Percentiles rank a stretch among this genome's conserved stretches.
Conservation (phyloP, 1,284 basidiomycete species). For the Papiliotrema fonsecae region DNA sequence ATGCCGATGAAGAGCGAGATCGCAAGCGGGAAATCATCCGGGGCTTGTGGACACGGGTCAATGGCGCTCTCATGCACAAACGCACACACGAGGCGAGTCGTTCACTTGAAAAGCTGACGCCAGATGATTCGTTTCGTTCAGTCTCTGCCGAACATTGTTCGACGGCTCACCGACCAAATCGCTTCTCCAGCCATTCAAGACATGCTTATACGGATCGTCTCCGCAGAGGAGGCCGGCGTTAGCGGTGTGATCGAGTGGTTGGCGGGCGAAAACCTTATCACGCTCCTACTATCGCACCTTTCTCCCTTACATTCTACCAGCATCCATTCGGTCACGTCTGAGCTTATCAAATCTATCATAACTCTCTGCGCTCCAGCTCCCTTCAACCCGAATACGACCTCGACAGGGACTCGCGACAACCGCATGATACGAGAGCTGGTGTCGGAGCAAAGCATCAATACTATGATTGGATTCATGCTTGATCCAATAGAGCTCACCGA, state of each 20-base stretch:
- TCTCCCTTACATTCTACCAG: conserved; percentile 73
- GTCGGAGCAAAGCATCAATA: conserved; percentile 64
- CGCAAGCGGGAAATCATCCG: conserved; percentile 51
- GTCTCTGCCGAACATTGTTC: conserved; percentile 73
- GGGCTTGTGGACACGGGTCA: conserved; percentile 70
- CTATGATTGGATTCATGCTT: conserved; percentile 75
- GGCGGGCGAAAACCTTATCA: conserved; percentile 76
- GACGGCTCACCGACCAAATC: conserved; percentile 78
- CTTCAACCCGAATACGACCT: conserved; percentile 54
- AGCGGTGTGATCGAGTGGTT: conserved; percentile 88
- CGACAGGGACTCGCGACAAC: conserved; percentile 60
- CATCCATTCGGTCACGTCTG: conserved; percentile 81
- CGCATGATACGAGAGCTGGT: conserved; percentile 87
- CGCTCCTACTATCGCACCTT: conserved; percentile 73
- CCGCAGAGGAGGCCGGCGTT: conserved; percentile 83
- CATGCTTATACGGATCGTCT: conserved; percentile 84
- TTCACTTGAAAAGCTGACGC: neutral
- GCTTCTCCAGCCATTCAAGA: conserved; percentile 90
- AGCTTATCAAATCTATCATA: conserved; percentile 91
- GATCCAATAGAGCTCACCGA: conserved; percentile 56
- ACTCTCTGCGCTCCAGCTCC: conserved; percentile 83
- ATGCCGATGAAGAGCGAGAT: conserved; percentile 47
- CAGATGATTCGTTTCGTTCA: conserved; percentile 92
- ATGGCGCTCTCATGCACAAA: conserved; percentile 76
- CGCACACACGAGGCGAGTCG: conserved; percentile 77